A percentile compares a stretch with the other conserved stretches of the same genome.
phyloP scores from a whole-genome alignment of 345 rosid genomes.

The Populus pruinosa region DNA sequence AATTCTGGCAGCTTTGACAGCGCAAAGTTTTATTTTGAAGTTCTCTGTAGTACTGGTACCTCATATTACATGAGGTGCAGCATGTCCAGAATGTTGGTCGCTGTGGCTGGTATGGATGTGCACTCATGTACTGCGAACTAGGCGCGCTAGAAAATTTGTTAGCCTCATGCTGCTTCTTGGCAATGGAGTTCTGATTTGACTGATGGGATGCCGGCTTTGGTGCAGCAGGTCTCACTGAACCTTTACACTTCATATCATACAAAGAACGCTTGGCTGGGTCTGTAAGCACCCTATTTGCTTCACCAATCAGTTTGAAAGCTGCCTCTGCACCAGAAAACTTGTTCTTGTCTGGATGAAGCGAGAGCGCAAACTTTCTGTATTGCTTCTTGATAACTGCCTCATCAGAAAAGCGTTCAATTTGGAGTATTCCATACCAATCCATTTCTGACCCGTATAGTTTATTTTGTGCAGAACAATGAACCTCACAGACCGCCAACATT shows the following conservation, averaged over 20 bases:
- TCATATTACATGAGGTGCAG: slow-evolving; percentile 53
- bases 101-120: slow-evolving; percentile 23
- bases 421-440: slow-evolving; percentile 90
- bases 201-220: slow-evolving; percentile 27
- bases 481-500: slow-evolving; percentile 68
- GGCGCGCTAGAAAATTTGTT: slow-evolving; percentile 6
- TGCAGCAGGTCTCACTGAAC: slow-evolving; percentile 18
- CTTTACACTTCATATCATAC: slow-evolving; percentile 53
- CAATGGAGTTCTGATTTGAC: slow-evolving; percentile 26
- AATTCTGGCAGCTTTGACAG: slow-evolving; percentile 50
- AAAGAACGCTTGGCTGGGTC: slow-evolving; percentile 47
- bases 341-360: slow-evolving; percentile 92
- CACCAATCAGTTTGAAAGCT: slow-evolving; percentile 85
- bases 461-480: slow-evolving; percentile 56
- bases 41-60: slow-evolving; percentile 36
- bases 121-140: slow-evolving; percentile 19
- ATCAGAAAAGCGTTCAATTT: slow-evolving; percentile 48
- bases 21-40: slow-evolving; percentile 36
- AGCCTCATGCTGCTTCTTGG: slow-evolving; percentile 25
- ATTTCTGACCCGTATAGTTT: slow-evolving; percentile 50
- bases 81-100: slow-evolving; percentile 58
- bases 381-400: slow-evolving; percentile 71
- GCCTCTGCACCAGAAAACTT: slow-evolving; percentile 82
- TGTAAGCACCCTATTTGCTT: slow-evolving; percentile 62
- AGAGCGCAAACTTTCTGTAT: slow-evolving; percentile 70